These are phyloP conservation scores for Gremmenia infestans DNA, from an alignment of 2,329 filamentous ascomycete species.

Conservation along the genomic window DNA sequence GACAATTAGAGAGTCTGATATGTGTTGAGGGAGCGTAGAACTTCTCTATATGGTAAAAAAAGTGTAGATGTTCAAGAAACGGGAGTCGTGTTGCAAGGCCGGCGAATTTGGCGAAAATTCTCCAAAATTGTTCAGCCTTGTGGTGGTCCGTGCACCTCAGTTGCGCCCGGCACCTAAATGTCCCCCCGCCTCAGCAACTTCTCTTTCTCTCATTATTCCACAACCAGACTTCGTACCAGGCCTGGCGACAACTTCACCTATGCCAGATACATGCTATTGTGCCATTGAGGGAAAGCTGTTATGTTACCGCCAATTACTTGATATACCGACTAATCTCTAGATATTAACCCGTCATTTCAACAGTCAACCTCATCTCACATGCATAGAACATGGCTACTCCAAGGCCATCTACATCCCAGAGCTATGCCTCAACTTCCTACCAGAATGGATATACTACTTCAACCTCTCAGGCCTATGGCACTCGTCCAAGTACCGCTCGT, in stretches of 20 bases:
- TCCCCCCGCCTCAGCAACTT: not conserved
- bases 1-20: not conserved
- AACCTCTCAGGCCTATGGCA: conserved; percentile 24
- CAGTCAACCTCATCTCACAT: not conserved
- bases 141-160: conserved; percentile 10
- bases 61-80: not conserved
- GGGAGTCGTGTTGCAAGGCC: not conserved
- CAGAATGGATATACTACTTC: conserved; percentile 27
- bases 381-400: conserved; percentile 13
- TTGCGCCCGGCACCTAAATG: not conserved
- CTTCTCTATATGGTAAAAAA: not conserved
- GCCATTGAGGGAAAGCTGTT: too few species aligned
- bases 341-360: not conserved
- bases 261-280: not conserved
- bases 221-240: too few species aligned
- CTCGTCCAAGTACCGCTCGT: conserved; percentile 23
- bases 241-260: not conserved
- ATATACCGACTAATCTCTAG: conserved; percentile 14
- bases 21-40: not conserved
- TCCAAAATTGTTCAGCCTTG: conserved; percentile 23
- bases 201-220: not conserved
- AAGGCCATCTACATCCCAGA: conserved; percentile 24
- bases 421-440: conserved; percentile 22
- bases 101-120: conserved; percentile 13
- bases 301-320: not conserved